These are phyloP conservation scores for Macrocybe sp. DNA, from an alignment of 1,284 basidiomycete genomes.

Conservation along the genomic window DNA sequence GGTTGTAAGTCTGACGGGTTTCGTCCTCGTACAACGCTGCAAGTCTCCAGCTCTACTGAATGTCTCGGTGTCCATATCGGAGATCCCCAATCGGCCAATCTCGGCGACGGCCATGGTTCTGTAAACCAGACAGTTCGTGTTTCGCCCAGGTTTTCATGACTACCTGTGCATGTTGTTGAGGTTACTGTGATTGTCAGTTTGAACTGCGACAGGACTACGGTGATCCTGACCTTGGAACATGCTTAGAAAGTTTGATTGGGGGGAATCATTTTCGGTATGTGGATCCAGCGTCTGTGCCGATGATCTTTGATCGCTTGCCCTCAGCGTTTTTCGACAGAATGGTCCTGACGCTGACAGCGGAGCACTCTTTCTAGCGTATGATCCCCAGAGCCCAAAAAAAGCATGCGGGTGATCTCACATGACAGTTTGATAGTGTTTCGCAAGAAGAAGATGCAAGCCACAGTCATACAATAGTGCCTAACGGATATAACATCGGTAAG, in stretches of 20 bases:
- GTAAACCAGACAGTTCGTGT: conserved; percentile 35
- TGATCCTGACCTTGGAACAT: conserved; percentile 44
- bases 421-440: conserved; percentile 40
- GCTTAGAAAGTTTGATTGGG: conserved; percentile 57
- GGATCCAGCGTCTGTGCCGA: neutral
- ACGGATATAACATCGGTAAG: conserved; percentile 55
- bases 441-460: conserved; percentile 46
- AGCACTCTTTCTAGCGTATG: conserved; percentile 60
- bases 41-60: conserved; percentile 48
- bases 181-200: conserved; percentile 35
- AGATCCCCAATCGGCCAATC: conserved; percentile 50
- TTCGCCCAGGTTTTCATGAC: neutral
- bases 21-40: neutral
- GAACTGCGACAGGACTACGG: conserved; percentile 63
- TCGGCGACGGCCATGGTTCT: conserved; percentile 58
- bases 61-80: conserved; percentile 62
- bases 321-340: conserved; percentile 55
- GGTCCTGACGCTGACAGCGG: conserved; percentile 49
- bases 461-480: conserved; percentile 43
- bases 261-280: conserved; percentile 62
- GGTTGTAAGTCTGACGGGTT: conserved; percentile 40
- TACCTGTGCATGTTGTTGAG: neutral
- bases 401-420: conserved; percentile 15
- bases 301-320: neutral
- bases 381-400: conserved; percentile 9